Percentiles rank a stretch among this genome's conserved stretches.
phyloP scores from a whole-genome alignment of 805 yeast genomes.

The Saturnispora kantuleensis region DNA sequence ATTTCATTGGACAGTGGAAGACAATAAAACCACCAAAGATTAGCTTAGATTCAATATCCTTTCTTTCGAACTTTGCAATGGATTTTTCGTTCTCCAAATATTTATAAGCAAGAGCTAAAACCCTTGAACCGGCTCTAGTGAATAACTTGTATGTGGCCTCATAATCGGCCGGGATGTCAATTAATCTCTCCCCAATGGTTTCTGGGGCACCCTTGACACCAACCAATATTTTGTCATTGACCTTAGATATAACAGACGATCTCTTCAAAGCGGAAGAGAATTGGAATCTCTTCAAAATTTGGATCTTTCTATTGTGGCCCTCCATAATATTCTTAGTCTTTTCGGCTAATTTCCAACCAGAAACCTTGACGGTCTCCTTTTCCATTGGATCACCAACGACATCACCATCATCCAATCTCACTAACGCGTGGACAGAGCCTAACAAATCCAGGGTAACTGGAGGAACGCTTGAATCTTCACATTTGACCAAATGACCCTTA shows the following conservation, averaged over 20 bases:
- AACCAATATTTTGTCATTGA: constrained; percentile 48
- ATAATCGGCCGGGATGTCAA: constrained; percentile 62
- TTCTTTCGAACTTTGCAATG: constrained; percentile 57
- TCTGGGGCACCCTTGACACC: constrained; percentile 98
- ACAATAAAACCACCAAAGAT: constrained; percentile 87
- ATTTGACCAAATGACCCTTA: constrained; percentile 43
- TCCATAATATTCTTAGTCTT: constrained; percentile 55
- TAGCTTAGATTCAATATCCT: constrained; percentile 64
- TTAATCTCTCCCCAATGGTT: constrained; percentile 72
- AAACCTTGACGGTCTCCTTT: constrained; percentile 83
- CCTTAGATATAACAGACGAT: constrained; percentile 72
- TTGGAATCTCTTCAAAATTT: constrained; percentile 87
- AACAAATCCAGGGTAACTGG: constrained; percentile 57
- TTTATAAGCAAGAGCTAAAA: constrained; percentile 88
- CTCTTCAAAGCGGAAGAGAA: constrained; percentile 93
- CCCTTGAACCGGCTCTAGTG: constrained; percentile 94
- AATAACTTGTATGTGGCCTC: constrained; percentile 81
- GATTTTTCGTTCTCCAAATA: constrained; percentile 39
- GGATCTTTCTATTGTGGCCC: constrained; percentile 35
- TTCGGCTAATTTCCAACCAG: constrained; percentile 73
- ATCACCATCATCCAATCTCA: constrained; percentile 90
- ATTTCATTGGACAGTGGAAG: constrained; percentile 94
- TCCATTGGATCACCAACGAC: constrained; percentile 99
- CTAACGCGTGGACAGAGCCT: constrained; percentile 95
- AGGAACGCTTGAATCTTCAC: constrained; percentile 51